phyloP scores from a whole-genome alignment of 441 rosid genomes.

The Populus hybrid region DNA sequence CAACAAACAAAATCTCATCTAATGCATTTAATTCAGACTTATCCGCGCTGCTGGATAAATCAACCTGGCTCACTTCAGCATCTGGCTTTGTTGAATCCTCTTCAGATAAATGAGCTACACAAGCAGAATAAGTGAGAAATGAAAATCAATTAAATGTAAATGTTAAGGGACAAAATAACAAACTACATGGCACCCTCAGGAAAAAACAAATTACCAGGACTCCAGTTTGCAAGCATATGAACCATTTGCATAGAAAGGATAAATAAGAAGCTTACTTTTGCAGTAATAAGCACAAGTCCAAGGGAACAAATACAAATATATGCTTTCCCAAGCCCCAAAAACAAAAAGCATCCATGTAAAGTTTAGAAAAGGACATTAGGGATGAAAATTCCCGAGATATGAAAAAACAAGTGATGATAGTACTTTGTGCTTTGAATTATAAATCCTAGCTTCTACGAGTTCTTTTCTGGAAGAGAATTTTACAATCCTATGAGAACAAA shows the following conservation, averaged over 20 bases:
- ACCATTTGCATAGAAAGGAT: not conserved
- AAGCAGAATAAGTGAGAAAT: constrained; percentile 12
- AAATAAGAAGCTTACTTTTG: not conserved
- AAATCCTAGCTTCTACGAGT: not conserved
- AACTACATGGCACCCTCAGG: not conserved
- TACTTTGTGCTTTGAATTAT: not conserved
- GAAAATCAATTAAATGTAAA: constrained; percentile 8
- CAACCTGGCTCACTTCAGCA: constrained; percentile 31
- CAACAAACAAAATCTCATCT: constrained; percentile 76
- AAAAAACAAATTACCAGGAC: not conserved
- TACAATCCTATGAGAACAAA: not conserved
- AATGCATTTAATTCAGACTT: constrained; percentile 51
- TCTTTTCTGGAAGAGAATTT: not conserved
- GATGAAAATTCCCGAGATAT: not conserved
- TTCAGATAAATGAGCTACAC: constrained; percentile 43
- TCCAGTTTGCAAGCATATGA: not conserved
- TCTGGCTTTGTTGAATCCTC: constrained; percentile 43
- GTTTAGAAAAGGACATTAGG: not conserved
- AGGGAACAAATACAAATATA: not conserved
- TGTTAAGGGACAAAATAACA: constrained; percentile 7
- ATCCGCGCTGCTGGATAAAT: constrained; percentile 22
- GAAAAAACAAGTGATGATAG: not conserved
- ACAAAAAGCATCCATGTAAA: not conserved
- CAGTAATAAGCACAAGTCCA: not conserved
- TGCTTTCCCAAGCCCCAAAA: not conserved